phyloP scores from a whole-genome alignment of 176 grass and related monocot species.

The Aegilops tauschii region DNA sequence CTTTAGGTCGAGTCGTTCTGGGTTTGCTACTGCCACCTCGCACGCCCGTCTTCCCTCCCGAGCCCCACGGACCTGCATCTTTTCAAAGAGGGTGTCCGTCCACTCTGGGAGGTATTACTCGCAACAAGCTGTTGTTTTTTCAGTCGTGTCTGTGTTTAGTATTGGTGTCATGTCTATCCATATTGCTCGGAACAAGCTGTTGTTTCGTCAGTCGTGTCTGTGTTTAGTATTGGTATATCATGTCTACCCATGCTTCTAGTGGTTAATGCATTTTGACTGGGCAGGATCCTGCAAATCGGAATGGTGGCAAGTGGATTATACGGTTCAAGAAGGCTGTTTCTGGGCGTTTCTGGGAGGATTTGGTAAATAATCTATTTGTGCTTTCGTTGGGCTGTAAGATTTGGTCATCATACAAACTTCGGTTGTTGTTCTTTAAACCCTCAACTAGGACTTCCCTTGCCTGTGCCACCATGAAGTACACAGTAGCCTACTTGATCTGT shows the following conservation, averaged over 20 bases:
- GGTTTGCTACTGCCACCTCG: conserved; percentile 94
- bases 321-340: conserved; percentile 94
- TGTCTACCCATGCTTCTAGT: not conserved
- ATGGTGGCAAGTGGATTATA: conserved; percentile 98
- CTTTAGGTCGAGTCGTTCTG: conserved; percentile 94
- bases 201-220: not conserved
- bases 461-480: not conserved
- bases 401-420: conserved; percentile 12
- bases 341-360: conserved; percentile 97
- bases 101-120: conserved; percentile 89
- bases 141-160: not conserved
- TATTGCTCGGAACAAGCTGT: conserved; percentile 24
- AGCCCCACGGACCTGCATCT: conserved; percentile 91
- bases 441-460: not conserved
- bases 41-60: conserved; percentile 62
- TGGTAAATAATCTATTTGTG: conserved; percentile 52
- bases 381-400: not conserved
- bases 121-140: not conserved
- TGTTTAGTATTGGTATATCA: not conserved
- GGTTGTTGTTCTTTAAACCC: not conserved
- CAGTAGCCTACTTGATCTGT: not conserved
- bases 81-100: conserved; percentile 95
- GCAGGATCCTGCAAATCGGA: conserved; percentile 81
- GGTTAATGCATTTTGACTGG: conserved; percentile 33
- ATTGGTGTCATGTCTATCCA: not conserved